These are phyloP conservation scores for Ophiostoma triangulosporum DNA, from an alignment of 2,329 filamentous ascomycete genomes.

Conservation along the genomic window DNA sequence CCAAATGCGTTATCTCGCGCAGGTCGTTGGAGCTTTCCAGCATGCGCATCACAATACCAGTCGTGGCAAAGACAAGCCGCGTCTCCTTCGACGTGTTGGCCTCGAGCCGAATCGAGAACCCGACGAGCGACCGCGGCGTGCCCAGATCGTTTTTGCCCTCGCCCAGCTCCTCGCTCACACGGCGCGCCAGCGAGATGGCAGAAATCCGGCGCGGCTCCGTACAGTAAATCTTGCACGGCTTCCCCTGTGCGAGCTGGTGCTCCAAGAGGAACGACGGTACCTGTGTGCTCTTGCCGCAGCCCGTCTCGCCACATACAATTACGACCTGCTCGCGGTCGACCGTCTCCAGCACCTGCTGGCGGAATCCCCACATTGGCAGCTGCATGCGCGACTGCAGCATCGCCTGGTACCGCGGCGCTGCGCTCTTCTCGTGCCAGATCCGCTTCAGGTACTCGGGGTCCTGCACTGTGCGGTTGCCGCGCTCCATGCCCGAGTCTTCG, in stretches of 20 bases:
- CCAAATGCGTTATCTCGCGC: constrained; percentile 78
- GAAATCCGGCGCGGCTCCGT: constrained; percentile 93
- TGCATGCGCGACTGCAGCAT: constrained; percentile 72
- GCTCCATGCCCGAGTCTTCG: constrained; percentile 35
- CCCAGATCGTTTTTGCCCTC: constrained; percentile 74
- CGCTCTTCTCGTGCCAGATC: constrained; percentile 47
- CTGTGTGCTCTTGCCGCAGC: constrained; percentile 94
- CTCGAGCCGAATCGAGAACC: constrained; percentile 88
- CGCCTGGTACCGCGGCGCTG: constrained; percentile 49
- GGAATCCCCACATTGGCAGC: constrained; percentile 82
- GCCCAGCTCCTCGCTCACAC: constrained; percentile 89
- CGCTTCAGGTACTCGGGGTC: constrained; percentile 38
- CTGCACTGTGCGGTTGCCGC: constrained; percentile 22
- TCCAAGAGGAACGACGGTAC: constrained; percentile 91
- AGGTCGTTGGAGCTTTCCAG: constrained; percentile 79
- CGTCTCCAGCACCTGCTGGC: constrained; percentile 59
- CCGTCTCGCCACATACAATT: constrained; percentile 93
- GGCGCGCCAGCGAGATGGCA: constrained; percentile 80
- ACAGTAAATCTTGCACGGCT: constrained; percentile 82
- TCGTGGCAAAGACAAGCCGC: constrained; percentile 77
- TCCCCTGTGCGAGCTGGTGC: constrained; percentile 68
- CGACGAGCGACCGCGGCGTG: constrained; percentile 69
- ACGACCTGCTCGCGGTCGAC: constrained; percentile 73
- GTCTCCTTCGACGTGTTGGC: constrained; percentile 74
- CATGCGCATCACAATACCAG: constrained; percentile 95